phyloP scores from a whole-genome alignment of 768 basidiomycete species.

The Auriscalpium microsporum region DNA sequence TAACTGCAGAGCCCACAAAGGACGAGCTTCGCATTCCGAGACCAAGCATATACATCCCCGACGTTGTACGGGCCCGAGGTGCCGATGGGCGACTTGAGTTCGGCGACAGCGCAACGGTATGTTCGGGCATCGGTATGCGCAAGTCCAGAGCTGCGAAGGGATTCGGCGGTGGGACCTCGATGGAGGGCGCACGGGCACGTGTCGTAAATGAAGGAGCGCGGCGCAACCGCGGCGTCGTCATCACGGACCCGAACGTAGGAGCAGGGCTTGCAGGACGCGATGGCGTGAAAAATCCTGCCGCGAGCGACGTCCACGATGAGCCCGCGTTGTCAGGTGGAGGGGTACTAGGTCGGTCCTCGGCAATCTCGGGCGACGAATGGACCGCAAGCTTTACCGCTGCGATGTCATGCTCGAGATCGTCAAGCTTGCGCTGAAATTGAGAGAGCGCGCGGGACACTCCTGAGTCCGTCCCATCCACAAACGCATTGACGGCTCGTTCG shows the following conservation, averaged over 20 bases:
- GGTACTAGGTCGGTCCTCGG: conserved; percentile 7
- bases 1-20: conserved; percentile 7
- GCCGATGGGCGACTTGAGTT: conserved; percentile 17
- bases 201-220: conserved; percentile 34
- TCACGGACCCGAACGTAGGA: conserved; percentile 62
- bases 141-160: conserved; percentile 41
- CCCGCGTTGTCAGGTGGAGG: conserved; percentile 8
- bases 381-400: conserved; percentile 54
- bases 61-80: conserved; percentile 40
- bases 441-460: conserved; percentile 37
- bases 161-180: conserved; percentile 12
- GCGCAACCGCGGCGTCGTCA: conserved; percentile 55
- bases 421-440: conserved; percentile 51
- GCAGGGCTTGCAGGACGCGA: conserved; percentile 34
- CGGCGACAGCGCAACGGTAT: conserved; percentile 14
- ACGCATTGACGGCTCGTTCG: conserved; percentile 43
- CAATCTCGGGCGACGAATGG: conserved; percentile 31
- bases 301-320: conserved; percentile 40
- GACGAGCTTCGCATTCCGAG: conserved; percentile 39
- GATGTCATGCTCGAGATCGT: conserved; percentile 71
- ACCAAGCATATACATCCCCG: conserved; percentile 58
- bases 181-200: conserved; percentile 17
- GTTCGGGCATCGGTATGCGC: conserved; percentile 52
- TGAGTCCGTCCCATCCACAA: conserved; percentile 46
- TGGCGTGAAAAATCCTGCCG: conserved; percentile 41